phyloP scores from a whole-genome alignment of 164 flowering plant genomes.

The Santalum album region DNA sequence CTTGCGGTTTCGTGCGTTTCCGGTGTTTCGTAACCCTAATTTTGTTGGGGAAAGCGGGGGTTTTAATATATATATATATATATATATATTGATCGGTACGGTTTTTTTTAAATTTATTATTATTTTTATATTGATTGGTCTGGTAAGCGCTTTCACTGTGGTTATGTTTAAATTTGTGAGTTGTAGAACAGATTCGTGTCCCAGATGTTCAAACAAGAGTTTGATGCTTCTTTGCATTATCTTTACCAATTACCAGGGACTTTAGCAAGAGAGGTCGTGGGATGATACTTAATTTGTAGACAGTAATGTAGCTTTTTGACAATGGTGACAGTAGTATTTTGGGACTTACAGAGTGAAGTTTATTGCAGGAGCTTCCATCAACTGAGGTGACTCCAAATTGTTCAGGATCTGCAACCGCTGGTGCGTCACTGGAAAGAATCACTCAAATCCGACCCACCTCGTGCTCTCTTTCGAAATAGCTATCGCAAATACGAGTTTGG shows the following conservation, averaged over 20 bases:
- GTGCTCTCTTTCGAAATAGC: too few relatives aligned
- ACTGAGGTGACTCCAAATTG: not conserved
- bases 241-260: not conserved
- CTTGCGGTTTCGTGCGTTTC: too few relatives aligned
- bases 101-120: too few relatives aligned
- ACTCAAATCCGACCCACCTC: too few relatives aligned
- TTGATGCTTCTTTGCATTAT: not conserved
- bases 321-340: slow-evolving; percentile 6
- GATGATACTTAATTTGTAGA: not conserved
- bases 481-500: slow-evolving; percentile 1
- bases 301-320: slow-evolving; percentile 3
- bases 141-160: too few relatives aligned
- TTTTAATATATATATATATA: too few relatives aligned
- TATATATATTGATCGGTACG: too few relatives aligned
- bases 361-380: not conserved
- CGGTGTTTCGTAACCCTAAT: too few relatives aligned
- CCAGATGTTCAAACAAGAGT: not conserved
- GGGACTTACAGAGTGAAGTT: slow-evolving; percentile 7
- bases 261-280: not conserved
- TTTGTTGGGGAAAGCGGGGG: too few relatives aligned
- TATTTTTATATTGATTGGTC: too few relatives aligned
- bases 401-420: not conserved
- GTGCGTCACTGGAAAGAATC: slow-evolving; percentile 9
- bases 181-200: not conserved
- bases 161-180: too few relatives aligned